A percentile compares a stretch with the other conserved stretches of the same genome.
Conservation (phyloP, 495 filamentous ascomycete species). For the Rhizodiscina lignyota region DNA sequence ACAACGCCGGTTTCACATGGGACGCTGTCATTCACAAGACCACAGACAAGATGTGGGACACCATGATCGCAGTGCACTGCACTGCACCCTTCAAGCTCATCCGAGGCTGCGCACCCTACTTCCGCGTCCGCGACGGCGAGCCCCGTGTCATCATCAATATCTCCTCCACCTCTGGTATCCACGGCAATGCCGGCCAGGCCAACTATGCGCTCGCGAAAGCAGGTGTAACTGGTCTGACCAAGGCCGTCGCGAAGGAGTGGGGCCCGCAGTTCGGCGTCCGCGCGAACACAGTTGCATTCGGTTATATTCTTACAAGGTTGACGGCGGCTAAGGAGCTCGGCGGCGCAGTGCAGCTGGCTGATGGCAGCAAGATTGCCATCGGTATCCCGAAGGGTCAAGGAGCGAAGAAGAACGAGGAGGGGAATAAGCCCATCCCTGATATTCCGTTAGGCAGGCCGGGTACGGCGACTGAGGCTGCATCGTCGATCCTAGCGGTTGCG, state of each 20-base stretch:
- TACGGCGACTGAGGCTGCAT: conserved; percentile 62
- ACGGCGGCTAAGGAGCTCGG: conserved; percentile 69
- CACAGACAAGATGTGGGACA: conserved; percentile 83
- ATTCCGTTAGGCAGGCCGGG: conserved; percentile 65
- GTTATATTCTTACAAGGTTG: conserved; percentile 58
- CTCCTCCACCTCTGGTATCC: conserved; percentile 56
- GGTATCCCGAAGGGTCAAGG: conserved; percentile 53
- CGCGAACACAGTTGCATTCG: conserved; percentile 71
- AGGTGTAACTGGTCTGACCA: conserved; percentile 60
- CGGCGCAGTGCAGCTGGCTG: conserved; percentile 55
- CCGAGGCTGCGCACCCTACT: conserved; percentile 64
- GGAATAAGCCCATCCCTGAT: conserved; percentile 25
- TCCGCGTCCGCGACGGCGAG: conserved; percentile 70
- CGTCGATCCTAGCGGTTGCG: conserved; percentile 60
- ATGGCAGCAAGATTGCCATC: conserved; percentile 59
- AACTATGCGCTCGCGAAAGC: conserved; percentile 79
- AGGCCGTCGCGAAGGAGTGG: conserved; percentile 87
- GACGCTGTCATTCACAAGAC: conserved; percentile 87
- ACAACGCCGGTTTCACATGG: conserved; percentile 83
- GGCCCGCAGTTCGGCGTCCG: conserved; percentile 69
- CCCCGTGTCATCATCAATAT: conserved; percentile 69
- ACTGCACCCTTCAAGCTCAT: conserved; percentile 73
- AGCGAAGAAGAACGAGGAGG: conserved; percentile 19
- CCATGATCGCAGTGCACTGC: conserved; percentile 63
- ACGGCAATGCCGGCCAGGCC: conserved; percentile 73